Evolutionary conservation across 1,284 basidiomycete species (phyloP).

Genomic region (Ceratobasidium sp.): DNA sequence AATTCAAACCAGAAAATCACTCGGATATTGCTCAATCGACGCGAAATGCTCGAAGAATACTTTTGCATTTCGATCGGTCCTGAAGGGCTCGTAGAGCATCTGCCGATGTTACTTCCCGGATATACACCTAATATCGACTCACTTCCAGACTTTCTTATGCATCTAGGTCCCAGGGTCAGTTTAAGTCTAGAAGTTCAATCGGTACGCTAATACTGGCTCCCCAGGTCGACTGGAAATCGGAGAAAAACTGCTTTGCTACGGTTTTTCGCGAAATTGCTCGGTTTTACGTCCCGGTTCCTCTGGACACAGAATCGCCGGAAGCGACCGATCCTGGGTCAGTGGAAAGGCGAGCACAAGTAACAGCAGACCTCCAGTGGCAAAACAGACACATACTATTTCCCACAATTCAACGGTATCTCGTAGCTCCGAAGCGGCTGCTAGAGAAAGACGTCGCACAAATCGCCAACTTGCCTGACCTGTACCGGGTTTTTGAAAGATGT

Average conservation of each 20-base stretch:
- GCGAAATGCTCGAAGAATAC: conserved; percentile 94
- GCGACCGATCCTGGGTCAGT: conserved; percentile 39
- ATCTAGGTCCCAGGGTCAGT: conserved; percentile 84
- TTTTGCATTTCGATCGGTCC: conserved; percentile 83
- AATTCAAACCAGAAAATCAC: conserved; percentile 66
- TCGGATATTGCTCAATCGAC: conserved; percentile 68
- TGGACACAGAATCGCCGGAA: conserved; percentile 39
- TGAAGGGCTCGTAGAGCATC: conserved; percentile 74
- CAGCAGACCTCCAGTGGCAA: conserved; percentile 81
- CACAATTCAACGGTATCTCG: conserved; percentile 80
- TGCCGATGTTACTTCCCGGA: conserved; percentile 87
- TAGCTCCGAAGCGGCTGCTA: conserved; percentile 76
- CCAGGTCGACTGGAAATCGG: conserved; percentile 91
- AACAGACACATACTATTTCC: conserved; percentile 91
- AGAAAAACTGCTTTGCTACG: conserved; percentile 87
- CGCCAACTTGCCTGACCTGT: conserved; percentile 88
- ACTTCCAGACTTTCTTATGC: conserved; percentile 87
- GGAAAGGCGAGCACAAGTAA: conserved; percentile 55
- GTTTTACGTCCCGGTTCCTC: conserved; percentile 84
- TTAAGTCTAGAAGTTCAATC: not conserved
- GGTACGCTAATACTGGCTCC: conserved; percentile 53
- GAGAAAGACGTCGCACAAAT: conserved; percentile 86
- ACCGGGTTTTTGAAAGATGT: conserved; percentile 92
- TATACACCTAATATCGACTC: conserved; percentile 90
- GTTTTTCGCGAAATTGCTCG: conserved; percentile 92